A percentile compares a stretch with the other conserved stretches of the same genome.
These are phyloP conservation scores for Termitomyces sp. DNA, from an alignment of 768 basidiomycete genomes.

Conservation along the genomic window DNA sequence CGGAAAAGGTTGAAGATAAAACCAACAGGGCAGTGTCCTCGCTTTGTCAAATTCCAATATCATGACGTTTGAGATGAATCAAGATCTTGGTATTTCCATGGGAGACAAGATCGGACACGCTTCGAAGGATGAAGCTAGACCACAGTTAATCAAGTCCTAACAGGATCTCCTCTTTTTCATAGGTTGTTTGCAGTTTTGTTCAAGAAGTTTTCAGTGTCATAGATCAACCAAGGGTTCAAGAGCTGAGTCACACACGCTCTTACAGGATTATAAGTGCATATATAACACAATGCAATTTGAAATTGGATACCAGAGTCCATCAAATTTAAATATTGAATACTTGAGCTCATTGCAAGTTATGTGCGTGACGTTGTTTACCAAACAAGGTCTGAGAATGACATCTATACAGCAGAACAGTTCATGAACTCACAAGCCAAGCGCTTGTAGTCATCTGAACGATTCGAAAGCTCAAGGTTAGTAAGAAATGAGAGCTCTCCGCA, in stretches of 20 bases:
- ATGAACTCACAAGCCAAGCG: neutral
- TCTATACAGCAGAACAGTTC: neutral
- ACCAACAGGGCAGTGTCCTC: neutral
- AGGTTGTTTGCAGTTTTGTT: neutral
- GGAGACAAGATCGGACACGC: neutral
- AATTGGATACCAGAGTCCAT: no score
- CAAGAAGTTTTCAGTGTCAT: no score
- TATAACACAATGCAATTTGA: no score
- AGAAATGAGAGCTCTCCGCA: neutral
- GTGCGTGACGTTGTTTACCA: neutral
- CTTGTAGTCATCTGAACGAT: neutral
- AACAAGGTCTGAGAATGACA: no score
- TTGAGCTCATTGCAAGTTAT: neutral
- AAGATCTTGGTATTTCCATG: neutral
- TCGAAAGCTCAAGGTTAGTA: neutral
- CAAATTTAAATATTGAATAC: no score
- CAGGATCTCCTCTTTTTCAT: no score
- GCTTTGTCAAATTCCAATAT: neutral
- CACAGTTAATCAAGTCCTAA: neutral
- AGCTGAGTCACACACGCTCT: no score
- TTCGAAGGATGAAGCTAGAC: neutral
- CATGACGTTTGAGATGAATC: neutral
- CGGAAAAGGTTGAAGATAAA: neutral
- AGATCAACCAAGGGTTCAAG: no score
- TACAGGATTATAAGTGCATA: no score